These are phyloP conservation scores for Silene coronaria DNA, from an alignment of 179 eudicot species.

Conservation along the genomic window DNA sequence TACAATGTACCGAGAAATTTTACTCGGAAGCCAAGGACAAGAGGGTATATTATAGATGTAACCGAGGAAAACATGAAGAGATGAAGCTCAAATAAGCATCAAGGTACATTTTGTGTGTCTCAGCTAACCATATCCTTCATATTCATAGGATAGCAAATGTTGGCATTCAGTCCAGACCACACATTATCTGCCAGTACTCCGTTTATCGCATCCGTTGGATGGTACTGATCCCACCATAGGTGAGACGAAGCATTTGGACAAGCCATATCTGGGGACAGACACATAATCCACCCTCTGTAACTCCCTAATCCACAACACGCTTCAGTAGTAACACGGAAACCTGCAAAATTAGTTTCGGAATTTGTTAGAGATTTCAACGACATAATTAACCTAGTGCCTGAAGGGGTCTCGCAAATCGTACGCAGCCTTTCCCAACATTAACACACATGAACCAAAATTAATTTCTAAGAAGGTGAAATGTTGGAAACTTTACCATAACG, in stretches of 20 bases:
- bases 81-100: background rate
- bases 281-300: constrained; percentile 69
- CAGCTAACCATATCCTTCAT: constrained; percentile 47
- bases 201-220: constrained; percentile 78
- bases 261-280: constrained; percentile 74
- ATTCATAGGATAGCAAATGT: constrained; percentile 72
- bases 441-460: background rate
- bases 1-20: background rate
- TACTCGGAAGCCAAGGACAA: background rate
- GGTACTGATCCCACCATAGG: constrained; percentile 95
- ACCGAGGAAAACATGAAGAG: background rate
- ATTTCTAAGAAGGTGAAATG: background rate
- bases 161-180: constrained; percentile 64
- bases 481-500: constrained; percentile 41
- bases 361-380: background rate
- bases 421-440: background rate
- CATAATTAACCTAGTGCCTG: background rate
- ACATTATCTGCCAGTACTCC: constrained; percentile 69
- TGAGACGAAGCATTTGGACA: constrained; percentile 64
- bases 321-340: constrained; percentile 51
- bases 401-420: background rate
- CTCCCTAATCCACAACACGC: constrained; percentile 85
- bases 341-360: constrained; percentile 26
- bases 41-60: background rate
- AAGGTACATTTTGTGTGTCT: background rate